Conservation (phyloP, 345 rosid genomes). For the Arabidopsis suecica region DNA sequence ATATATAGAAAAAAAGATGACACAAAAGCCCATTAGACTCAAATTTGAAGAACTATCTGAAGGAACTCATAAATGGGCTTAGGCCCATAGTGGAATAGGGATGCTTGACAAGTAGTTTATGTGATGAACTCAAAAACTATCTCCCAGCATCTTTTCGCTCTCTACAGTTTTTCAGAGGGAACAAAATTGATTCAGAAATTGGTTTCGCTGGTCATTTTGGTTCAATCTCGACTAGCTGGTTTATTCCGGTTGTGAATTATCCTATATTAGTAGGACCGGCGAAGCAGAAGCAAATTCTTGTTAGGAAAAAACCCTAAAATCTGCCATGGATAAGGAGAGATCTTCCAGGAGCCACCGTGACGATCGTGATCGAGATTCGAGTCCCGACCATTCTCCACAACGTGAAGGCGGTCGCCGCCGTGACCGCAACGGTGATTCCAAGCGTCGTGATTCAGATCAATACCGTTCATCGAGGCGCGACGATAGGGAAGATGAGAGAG, state of each 20-base stretch:
- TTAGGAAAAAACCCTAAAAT: slow-evolving; percentile 43
- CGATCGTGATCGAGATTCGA: slow-evolving; percentile 57
- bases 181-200: slow-evolving; percentile 16
- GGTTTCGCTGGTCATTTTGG: neutral
- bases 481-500: slow-evolving; percentile 51
- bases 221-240: neutral
- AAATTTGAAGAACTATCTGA: neutral
- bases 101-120: neutral
- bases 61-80: neutral
- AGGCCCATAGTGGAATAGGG: neutral
- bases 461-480: slow-evolving; percentile 60
- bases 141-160: neutral
- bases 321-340: slow-evolving; percentile 63
- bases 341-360: slow-evolving; percentile 57
- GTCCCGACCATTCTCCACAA: slow-evolving; percentile 51
- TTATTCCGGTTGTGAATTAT: slow-evolving; percentile 16
- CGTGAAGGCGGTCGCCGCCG: slow-evolving; percentile 44
- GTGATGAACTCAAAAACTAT: no score
- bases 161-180: neutral
- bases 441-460: slow-evolving; percentile 59
- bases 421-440: slow-evolving; percentile 54
- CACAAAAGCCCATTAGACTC: neutral
- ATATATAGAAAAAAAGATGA: no score
- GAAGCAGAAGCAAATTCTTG: neutral
- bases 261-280: neutral